Evolutionary conservation across 148 eudicot species (phyloP), one percentile per base, ranked within the genome.

Genomic region (Talinum fruticosum): DNA sequence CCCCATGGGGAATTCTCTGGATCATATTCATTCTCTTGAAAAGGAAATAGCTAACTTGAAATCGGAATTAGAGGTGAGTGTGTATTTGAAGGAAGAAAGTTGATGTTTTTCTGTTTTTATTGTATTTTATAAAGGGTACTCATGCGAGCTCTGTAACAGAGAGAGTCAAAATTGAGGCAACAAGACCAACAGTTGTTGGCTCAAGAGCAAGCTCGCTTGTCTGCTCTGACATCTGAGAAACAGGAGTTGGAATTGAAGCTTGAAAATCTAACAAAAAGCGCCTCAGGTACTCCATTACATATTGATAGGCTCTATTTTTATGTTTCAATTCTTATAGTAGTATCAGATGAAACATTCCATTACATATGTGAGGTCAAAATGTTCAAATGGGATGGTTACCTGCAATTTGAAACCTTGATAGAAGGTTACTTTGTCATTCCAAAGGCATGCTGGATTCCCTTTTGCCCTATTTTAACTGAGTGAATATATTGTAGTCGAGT

Each of bases 181-280:
- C 95, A 93, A 87, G 93, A 93, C 82, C 89, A 83, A 75, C 97
- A 85, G 33, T 84, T 67, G 75, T 83, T 91, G 75, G 85, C 86
- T 16, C 94, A 85, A 83, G 97, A 90, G 87, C 89, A 96, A 84
- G 81, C 86, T 62, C 85, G 75, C 29, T 71, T 87, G 82, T 86
- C 93, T 74, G 72, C 88, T 79, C 92, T 96, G n/a, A 75, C 85
- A 71, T 80, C 86, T 68, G 91, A 96, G 78, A 96, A 96, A 80
- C 84, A 89, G 82, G 92, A 85, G 57, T 84, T 93, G 85, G 98
- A 91, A 83, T 87, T 84, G 84, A 93, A 91, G 83, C 89, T 91
- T 73, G 87, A 84, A 38, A 82, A 84, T 54, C 71, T 89, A 35
- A 81, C 84, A 70, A 82, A 85, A 83, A 79, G 33, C 70, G 79